Base-by-base conservation (phyloP, 2,329 filamentous ascomycete species). In the Talaromyces sp. region DNA sequence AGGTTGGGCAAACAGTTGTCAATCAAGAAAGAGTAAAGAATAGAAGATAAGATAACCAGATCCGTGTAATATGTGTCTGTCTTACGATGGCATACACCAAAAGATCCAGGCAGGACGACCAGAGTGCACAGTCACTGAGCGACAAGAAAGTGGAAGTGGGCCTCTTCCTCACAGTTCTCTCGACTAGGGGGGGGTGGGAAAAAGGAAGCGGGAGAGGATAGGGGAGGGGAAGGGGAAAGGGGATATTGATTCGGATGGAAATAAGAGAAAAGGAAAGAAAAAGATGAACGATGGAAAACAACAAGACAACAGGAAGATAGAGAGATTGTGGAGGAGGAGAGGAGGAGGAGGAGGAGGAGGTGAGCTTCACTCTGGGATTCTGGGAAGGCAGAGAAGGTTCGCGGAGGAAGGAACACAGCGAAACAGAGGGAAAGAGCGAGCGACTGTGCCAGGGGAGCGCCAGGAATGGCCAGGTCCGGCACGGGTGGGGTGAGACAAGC, bases 21-120 rank as follows among this genome's bases (percentile, higher is more conserved):
- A 61, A 58, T 63, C 60, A 60, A 61, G 63, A 67, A 63, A 67
- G 65, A 71, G 63, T 71, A 71, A 66, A 68, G 65, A 63, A 63
- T 61, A 55, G 52, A 61, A 60, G 45, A 52, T 57, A 46, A 53
- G 50, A 53, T 41, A 53, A 53, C 57, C 57, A 58, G 48, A 53
- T 58, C 57, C 22, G 41, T 5, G 39, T 53, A 33, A 19, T 25
- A 48, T 21, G 6, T 41, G 46, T 22, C 41, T 53, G 25, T 40
- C 17, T 31, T 31, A 25, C 46, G 39, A 48, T 11, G 22, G 28
- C 45, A 33, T 33, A 17, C 25, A 48, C 31, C 45, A 13, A 21
- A 48, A n/a, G 33, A 25, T n/a, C 17, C 45, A 48, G 28, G 45
- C 45, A 48, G 11, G 28, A 48, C n/a, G 45, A 35, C 45, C 10